Base-by-base conservation (phyloP, 2,329 filamentous ascomycete species). In the Penicillium sp. region DNA sequence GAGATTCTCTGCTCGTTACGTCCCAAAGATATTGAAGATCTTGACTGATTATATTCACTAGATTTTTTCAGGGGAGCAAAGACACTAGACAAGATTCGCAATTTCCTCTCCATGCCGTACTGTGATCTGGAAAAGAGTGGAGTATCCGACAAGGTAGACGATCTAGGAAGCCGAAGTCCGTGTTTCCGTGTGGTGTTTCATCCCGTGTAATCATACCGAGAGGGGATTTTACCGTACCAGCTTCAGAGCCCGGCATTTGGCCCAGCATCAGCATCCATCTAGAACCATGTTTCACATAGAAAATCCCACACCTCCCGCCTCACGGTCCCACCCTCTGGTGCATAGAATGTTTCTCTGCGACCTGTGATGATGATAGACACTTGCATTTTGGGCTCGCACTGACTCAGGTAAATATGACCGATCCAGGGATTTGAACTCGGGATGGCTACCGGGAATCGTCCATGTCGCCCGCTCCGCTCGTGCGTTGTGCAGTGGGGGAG, bases 111-210 rank as follows among this genome's bases (percentile, higher is more conserved):
- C 18, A 21, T 21, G 3, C 24, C 24, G 24, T 26, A 26, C 5
- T 26, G 7, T 26, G 24, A 12, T 29, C 28, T 29, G 8, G 7
- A 6, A 29, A 12, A 12, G 28, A 29, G 28, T 29, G 28, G 7
- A 29, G 28, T 21, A 10, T 29, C 28, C 28, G 28, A 29, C 8
- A 29, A 29, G 8, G 4, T 39, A 21, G 36, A 21, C 36, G 16
- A 39, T 39, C 36, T 29, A 12, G 18, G 36, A 39, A 39, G 16
- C 34, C 36, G 4, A 38, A 8, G 16, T 12, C 3, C 4, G 18
- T 36, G 13, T 34, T 10, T 29, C 26, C 47, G 47, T 39, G 45
- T 41, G 24, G 42, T 21, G 41, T 41, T 50, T 50, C 42, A 45
- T 33, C 6, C 47, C 31, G 12, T 18, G 21, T 18, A 29, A 15